phyloP scores from a whole-genome alignment of 1,284 basidiomycete genomes.

The Mycena sp. region DNA sequence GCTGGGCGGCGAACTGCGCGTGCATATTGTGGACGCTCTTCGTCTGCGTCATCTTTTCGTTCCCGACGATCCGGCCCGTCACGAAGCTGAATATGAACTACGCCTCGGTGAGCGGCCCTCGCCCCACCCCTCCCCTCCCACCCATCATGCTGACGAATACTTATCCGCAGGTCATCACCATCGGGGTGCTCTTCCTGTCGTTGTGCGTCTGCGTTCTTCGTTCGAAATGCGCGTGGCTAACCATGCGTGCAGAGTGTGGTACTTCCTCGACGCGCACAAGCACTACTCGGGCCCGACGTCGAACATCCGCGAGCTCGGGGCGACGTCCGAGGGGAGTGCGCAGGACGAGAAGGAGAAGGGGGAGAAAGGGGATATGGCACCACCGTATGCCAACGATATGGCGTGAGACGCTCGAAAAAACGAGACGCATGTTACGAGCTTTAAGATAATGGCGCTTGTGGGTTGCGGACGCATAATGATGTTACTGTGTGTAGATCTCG shows the following conservation, averaged over 20 bases:
- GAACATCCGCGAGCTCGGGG: slow-evolving; percentile 17
- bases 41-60: slow-evolving; percentile 74
- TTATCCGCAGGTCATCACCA: slow-evolving; percentile 51
- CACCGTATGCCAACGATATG: no score
- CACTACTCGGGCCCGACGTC: slow-evolving; percentile 56
- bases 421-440: no score
- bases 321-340: no score
- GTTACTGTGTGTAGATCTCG: no score
- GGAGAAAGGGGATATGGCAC: no score
- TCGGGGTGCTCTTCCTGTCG: slow-evolving; percentile 55
- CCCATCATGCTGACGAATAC: slow-evolving; percentile 7
- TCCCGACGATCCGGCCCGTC: slow-evolving; percentile 79
- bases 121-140: not conserved
- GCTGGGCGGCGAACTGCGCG: slow-evolving; percentile 68
- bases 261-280: slow-evolving; percentile 53
- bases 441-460: no score
- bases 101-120: slow-evolving; percentile 55
- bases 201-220: slow-evolving; percentile 37
- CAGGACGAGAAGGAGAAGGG: no score
- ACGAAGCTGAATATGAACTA: slow-evolving; percentile 83
- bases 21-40: slow-evolving; percentile 80
- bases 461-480: no score
- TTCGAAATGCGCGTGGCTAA: slow-evolving; percentile 3
- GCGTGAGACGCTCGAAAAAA: no score
- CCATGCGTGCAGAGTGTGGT: slow-evolving; percentile 45